Evolutionary conservation across 768 basidiomycete species (phyloP).

Genomic region (Amanita phalloides): DNA sequence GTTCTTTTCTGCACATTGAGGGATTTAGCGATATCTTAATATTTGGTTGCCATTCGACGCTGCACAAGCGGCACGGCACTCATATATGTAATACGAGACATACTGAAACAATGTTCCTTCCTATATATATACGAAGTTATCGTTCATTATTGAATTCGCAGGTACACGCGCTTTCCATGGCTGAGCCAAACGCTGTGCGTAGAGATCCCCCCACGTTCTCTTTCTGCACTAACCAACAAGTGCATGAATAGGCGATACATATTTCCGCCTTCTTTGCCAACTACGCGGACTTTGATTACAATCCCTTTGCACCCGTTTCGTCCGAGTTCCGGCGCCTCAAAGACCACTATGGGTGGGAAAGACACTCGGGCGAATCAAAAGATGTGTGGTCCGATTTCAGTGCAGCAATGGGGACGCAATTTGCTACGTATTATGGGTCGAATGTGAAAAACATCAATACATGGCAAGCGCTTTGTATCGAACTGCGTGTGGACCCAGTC

Average conservation of each 20-base stretch:
- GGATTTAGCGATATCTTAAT: background rate
- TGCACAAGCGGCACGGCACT: too few species aligned
- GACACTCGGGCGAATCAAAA: background rate
- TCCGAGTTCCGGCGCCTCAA: background rate
- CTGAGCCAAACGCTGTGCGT: background rate
- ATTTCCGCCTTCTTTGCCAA: background rate
- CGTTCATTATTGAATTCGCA: too few species aligned
- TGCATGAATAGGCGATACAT: background rate
- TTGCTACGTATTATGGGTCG: background rate
- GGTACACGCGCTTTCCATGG: background rate
- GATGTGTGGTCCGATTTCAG: background rate
- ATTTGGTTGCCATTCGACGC: background rate
- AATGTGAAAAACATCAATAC: background rate
- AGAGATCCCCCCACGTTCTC: background rate
- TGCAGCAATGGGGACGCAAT: background rate
- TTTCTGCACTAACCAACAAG: background rate
- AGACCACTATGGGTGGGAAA: background rate
- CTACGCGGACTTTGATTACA: background rate
- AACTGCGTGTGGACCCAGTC: background rate
- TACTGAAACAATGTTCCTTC: too few species aligned
- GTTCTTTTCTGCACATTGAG: background rate
- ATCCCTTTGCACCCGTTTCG: background rate
- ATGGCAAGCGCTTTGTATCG: constrained; percentile 3
- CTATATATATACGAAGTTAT: too few species aligned
- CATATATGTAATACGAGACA: too few species aligned